A percentile compares a stretch with the other conserved stretches of the same genome.
Evolutionary conservation across 345 rosid genomes (phyloP).

Genomic region (Aquilaria yunnanensis): DNA sequence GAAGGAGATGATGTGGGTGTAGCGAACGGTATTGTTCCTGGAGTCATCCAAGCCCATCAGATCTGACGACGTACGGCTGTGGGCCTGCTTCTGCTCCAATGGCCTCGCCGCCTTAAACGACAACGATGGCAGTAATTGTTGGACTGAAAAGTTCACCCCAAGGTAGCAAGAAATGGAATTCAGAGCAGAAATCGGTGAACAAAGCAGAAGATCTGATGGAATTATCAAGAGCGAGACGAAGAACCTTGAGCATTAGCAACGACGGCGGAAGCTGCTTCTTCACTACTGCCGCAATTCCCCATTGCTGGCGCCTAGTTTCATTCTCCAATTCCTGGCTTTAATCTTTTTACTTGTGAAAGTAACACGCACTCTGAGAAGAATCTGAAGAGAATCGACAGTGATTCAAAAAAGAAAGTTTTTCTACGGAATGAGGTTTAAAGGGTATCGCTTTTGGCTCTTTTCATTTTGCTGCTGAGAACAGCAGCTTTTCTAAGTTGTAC

Average conservation of each 20-base stretch:
- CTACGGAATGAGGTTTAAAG: too few relatives aligned
- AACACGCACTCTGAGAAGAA: too few relatives aligned
- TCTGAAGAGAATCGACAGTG: too few relatives aligned
- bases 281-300: constrained; percentile 93
- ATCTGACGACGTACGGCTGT: constrained; percentile 68
- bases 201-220: background rate
- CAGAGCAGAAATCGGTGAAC: too few relatives aligned
- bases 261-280: constrained; percentile 52
- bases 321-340: constrained; percentile 1
- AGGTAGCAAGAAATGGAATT: too few relatives aligned
- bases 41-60: constrained; percentile 64
- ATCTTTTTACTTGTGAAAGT: too few relatives aligned
- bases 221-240: background rate
- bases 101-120: constrained; percentile 18
- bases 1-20: constrained; percentile 70
- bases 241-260: constrained; percentile 78
- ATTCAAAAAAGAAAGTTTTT: too few relatives aligned
- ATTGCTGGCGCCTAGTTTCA: constrained; percentile 24
- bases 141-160: constrained; percentile 35
- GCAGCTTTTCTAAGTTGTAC: too few relatives aligned
- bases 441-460: too few relatives aligned
- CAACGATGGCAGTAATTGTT: constrained; percentile 48
- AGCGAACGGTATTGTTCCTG: constrained; percentile 50
- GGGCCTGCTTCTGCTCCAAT: constrained; percentile 35
- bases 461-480: too few relatives aligned